These are phyloP conservation scores for Hortiboletus flavorubellus DNA, from an alignment of 768 basidiomycete genomes.

Conservation along the genomic window DNA sequence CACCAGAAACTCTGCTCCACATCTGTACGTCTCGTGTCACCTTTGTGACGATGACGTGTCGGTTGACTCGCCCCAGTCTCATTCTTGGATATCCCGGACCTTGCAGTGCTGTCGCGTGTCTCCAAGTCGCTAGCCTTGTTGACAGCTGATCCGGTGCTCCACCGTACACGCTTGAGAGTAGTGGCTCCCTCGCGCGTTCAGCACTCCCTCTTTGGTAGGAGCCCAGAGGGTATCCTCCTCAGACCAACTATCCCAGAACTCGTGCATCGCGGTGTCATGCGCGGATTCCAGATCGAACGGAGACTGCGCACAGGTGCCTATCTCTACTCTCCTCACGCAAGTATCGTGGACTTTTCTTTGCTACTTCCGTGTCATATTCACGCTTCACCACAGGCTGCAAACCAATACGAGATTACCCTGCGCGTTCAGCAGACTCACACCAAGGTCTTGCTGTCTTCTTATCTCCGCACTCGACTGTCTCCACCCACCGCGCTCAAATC, in stretches of 20 bases:
- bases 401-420: slow-evolving; percentile 60
- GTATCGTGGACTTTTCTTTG: slow-evolving; percentile 3
- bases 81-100: slow-evolving; percentile 72
- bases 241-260: slow-evolving; percentile 66
- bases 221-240: slow-evolving; percentile 51
- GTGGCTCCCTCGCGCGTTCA: slow-evolving; percentile 65
- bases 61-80: slow-evolving; percentile 43
- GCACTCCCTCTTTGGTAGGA: slow-evolving; percentile 60
- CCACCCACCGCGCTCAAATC: slow-evolving; percentile 38
- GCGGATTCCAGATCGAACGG: slow-evolving; percentile 62
- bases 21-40: slow-evolving; percentile 43
- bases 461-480: slow-evolving; percentile 48
- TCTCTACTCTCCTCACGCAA: slow-evolving; percentile 58
- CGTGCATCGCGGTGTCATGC: slow-evolving; percentile 66
- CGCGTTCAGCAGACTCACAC: slow-evolving; percentile 54
- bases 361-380: slow-evolving; percentile 2
- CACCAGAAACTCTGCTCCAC: slow-evolving; percentile 55
- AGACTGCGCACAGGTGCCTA: slow-evolving; percentile 66
- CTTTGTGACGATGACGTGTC: not conserved
- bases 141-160: slow-evolving; percentile 61
- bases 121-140: slow-evolving; percentile 47
- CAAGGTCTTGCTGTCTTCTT: slow-evolving; percentile 47
- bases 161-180: slow-evolving; percentile 56
- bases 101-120: slow-evolving; percentile 49
- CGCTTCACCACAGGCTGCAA: slow-evolving; percentile 47